A percentile compares a stretch with the other conserved stretches of the same genome.
Evolutionary conservation across 805 yeast genomes (phyloP).

Genomic region (Hanseniaspora thailandica): DNA sequence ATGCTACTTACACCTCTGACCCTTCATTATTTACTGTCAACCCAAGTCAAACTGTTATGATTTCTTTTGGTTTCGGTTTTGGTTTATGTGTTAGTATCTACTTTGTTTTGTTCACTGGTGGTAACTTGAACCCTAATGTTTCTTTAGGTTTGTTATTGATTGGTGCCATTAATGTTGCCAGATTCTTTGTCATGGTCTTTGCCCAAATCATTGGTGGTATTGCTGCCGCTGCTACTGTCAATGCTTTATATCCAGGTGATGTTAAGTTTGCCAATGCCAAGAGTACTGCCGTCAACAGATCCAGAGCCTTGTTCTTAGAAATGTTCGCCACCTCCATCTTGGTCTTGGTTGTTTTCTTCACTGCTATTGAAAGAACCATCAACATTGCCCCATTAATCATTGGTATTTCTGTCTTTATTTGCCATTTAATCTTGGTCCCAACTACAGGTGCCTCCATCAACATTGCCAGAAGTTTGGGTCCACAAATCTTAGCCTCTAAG

Average conservation of each 20-base stretch:
- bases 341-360: constrained; percentile 64
- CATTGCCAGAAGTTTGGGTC: constrained; percentile 85
- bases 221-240: constrained; percentile 85
- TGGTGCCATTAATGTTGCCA: constrained; percentile 59
- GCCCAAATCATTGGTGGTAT: constrained; percentile 74
- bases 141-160: constrained; percentile 61
- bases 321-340: constrained; percentile 66
- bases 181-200: constrained; percentile 53
- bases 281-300: constrained; percentile 58
- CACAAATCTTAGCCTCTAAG: constrained; percentile 48
- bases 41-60: constrained; percentile 64
- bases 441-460: constrained; percentile 86
- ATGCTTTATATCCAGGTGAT: constrained; percentile 74
- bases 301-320: constrained; percentile 72
- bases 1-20: constrained; percentile 35
- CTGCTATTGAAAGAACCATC: constrained; percentile 73
- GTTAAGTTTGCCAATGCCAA: constrained; percentile 58
- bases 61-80: constrained; percentile 76
- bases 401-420: constrained; percentile 71
- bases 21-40: constrained; percentile 41
- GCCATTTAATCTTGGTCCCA: constrained; percentile 68
- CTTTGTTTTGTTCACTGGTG: constrained; percentile 66
- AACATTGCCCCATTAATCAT: constrained; percentile 72
- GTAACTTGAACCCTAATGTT: constrained; percentile 83
- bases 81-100: constrained; percentile 61